A percentile compares a stretch with the other conserved stretches of the same genome.
These are phyloP conservation scores for Lichtheimia corymbifera DNA, from an alignment of 371 early-diverging fungal genomes.

Conservation along the genomic window DNA sequence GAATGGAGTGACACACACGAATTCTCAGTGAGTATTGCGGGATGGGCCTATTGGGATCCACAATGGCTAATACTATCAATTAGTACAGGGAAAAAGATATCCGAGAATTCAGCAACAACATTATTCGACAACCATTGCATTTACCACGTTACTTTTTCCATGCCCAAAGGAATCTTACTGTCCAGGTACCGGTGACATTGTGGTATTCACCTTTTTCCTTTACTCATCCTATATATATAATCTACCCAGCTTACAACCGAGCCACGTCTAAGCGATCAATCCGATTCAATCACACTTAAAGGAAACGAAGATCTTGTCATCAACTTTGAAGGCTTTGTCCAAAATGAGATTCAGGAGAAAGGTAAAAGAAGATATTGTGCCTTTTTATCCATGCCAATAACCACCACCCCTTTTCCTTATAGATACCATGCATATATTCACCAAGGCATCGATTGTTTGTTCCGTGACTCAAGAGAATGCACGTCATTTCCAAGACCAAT, in stretches of 20 bases:
- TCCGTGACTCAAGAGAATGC: slow-evolving; percentile 33
- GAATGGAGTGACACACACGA: slow-evolving; percentile 12
- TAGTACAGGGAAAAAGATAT: slow-evolving; percentile 21
- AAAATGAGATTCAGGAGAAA: slow-evolving; percentile 3
- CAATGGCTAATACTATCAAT: neutral
- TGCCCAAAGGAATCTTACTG: slow-evolving; percentile 21
- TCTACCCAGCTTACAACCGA: slow-evolving; percentile 28
- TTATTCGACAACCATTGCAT: slow-evolving; percentile 26
- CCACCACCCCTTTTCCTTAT: neutral
- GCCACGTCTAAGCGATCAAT: slow-evolving; percentile 29
- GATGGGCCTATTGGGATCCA: neutral
- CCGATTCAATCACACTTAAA: slow-evolving; percentile 21
- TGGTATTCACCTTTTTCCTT: neutral
- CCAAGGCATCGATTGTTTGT: slow-evolving; percentile 32
- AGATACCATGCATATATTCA: slow-evolving; percentile 17
- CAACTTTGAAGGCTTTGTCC: slow-evolving; percentile 39
- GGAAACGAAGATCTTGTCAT: slow-evolving; percentile 30
- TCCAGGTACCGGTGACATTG: slow-evolving; percentile 13
- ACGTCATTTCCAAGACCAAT: slow-evolving; percentile 25
- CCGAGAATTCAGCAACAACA: slow-evolving; percentile 13
- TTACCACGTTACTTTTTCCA: slow-evolving; percentile 36
- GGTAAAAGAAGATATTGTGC: too few relatives aligned
- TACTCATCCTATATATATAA: neutral
- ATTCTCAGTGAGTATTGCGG: neutral
- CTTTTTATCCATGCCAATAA: too few relatives aligned